phyloP scores from a whole-genome alignment of 805 yeast genomes.

The Metschnikowia cerradonensis region DNA sequence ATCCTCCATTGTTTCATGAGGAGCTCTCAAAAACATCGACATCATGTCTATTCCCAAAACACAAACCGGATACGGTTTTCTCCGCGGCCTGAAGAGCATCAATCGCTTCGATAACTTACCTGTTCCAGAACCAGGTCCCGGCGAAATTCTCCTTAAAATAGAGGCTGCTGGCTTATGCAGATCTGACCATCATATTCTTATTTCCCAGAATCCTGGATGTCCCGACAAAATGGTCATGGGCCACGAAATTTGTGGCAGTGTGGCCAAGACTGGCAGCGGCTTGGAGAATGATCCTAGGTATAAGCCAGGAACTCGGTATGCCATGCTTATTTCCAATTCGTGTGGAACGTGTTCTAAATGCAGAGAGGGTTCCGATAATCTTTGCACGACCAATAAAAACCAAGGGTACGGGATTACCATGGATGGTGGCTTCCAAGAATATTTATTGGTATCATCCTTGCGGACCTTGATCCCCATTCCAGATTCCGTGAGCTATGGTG shows the following conservation, averaged over 20 bases:
- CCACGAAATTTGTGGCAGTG: constrained; percentile 41
- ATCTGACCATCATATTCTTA: constrained; percentile 39
- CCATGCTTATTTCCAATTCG: constrained; percentile 25
- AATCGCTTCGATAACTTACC: constrained; percentile 27
- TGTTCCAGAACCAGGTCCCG: constrained; percentile 26
- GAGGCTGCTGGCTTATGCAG: constrained; percentile 44
- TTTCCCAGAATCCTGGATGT: constrained; percentile 10
- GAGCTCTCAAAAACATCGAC: not conserved
- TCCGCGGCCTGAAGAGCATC: constrained; percentile 24
- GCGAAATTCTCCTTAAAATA: constrained; percentile 33
- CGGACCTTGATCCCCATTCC: constrained; percentile 37
- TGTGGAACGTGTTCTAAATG: constrained; percentile 37
- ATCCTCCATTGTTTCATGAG: not conserved
- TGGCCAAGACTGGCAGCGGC: constrained; percentile 28
- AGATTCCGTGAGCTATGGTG: constrained; percentile 34
- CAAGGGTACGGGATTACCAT: constrained; percentile 32
- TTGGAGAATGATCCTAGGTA: constrained; percentile 22
- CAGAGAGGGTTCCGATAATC: constrained; percentile 32
- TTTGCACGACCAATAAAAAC: constrained; percentile 18
- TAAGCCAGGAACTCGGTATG: constrained; percentile 27
- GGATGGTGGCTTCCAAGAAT: constrained; percentile 43
- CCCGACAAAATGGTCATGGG: constrained; percentile 40
- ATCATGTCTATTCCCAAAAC: constrained; percentile 23
- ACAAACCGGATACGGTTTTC: constrained; percentile 33
- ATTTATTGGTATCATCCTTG: constrained; percentile 33